Conservation (phyloP, 2,329 filamentous ascomycete species). For the Talaromyces sp. region DNA sequence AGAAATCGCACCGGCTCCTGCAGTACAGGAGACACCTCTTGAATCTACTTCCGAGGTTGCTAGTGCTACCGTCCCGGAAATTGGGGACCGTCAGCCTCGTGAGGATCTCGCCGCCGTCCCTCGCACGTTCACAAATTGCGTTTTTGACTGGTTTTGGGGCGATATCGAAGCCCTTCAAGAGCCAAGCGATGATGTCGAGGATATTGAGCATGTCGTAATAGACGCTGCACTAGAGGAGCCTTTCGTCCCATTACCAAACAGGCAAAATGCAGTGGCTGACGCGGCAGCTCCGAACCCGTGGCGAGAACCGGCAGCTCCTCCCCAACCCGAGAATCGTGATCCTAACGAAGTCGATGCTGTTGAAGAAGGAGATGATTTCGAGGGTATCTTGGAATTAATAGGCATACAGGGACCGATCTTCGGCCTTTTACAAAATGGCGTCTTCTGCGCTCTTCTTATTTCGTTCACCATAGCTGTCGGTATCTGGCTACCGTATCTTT, state of each 20-base stretch:
- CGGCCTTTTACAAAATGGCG: constrained; percentile 86
- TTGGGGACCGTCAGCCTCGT: neutral
- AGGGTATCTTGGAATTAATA: constrained; percentile 92
- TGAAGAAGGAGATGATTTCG: constrained; percentile 82
- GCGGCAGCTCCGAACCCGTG: constrained; percentile 29
- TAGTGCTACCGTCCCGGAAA: neutral
- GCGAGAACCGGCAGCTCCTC: constrained; percentile 57
- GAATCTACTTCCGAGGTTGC: neutral
- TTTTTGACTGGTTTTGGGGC: constrained; percentile 47
- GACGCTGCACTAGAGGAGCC: constrained; percentile 59
- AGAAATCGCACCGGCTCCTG: constrained; percentile 1
- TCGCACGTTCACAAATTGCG: constrained; percentile 24
- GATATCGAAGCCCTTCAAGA: constrained; percentile 31
- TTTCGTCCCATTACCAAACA: constrained; percentile 54
- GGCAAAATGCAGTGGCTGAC: constrained; percentile 38
- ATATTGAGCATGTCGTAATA: constrained; percentile 60
- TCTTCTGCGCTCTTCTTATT: constrained; percentile 89
- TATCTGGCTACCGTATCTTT: constrained; percentile 87
- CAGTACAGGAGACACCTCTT: neutral
- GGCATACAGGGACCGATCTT: constrained; percentile 92
- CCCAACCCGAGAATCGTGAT: constrained; percentile 47
- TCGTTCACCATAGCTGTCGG: constrained; percentile 80
- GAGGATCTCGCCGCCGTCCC: constrained; percentile 20
- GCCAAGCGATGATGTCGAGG: constrained; percentile 43
- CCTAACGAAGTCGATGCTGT: constrained; percentile 54